Percentiles rank a stretch among this genome's conserved stretches.
phyloP scores from a whole-genome alignment of 257 asterid genomes.

The Solanum appendiculatum region DNA sequence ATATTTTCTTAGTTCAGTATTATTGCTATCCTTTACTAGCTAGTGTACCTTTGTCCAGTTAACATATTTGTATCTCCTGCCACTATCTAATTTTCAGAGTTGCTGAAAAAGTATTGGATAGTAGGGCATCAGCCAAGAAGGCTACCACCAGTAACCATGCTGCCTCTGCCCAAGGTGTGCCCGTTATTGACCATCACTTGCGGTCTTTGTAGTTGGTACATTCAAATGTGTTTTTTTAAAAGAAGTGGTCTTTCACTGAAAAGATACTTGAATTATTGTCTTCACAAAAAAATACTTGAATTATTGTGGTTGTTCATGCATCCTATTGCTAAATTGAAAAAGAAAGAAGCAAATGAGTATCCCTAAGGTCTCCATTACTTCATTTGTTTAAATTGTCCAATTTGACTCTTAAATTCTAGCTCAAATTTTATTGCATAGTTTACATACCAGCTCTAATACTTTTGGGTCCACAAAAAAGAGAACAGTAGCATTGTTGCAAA shows the following conservation, averaged over 20 bases:
- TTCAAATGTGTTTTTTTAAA: not conserved
- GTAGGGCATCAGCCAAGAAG: slow-evolving; percentile 62
- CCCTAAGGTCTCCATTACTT: not conserved
- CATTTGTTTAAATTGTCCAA: not conserved
- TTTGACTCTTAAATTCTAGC: not conserved
- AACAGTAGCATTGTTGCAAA: not conserved
- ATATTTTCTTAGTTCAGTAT: not conserved
- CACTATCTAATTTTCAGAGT: slow-evolving; percentile 29
- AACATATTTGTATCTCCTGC: not conserved
- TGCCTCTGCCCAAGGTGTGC: slow-evolving; percentile 50
- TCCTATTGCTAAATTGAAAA: not conserved
- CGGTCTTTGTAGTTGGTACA: not conserved
- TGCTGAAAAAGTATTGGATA: slow-evolving; percentile 60
- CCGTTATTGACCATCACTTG: not conserved
- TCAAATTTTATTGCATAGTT: not conserved
- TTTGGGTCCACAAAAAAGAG: not conserved
- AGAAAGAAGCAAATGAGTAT: not conserved
- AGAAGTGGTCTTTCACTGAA: not conserved
- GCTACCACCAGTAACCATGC: slow-evolving; percentile 37
- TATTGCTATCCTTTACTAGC: not conserved
- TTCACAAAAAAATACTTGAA: not conserved
- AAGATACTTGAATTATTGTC: not conserved
- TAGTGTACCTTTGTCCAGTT: not conserved
- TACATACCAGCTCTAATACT: not conserved
- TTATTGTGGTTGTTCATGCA: not conserved